Evolutionary conservation across 2,329 filamentous ascomycete genomes (phyloP).

Genomic region (Sporothrix protearum): DNA sequence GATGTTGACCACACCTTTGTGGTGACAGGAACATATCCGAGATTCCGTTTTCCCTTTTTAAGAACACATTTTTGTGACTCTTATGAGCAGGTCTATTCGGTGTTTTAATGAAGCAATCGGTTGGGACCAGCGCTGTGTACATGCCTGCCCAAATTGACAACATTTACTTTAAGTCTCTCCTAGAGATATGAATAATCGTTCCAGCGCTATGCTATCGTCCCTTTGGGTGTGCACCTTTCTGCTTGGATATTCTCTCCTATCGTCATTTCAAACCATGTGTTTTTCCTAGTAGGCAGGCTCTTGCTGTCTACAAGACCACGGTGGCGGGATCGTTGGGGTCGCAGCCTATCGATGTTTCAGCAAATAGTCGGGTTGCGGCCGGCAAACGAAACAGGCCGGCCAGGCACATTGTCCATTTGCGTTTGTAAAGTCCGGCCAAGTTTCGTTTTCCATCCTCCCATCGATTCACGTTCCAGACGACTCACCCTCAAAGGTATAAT

Average conservation of each 20-base stretch:
- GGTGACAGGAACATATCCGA: not conserved
- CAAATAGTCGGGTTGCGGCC: not conserved
- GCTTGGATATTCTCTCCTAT: not conserved
- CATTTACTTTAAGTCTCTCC: too few species aligned
- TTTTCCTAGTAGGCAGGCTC: not conserved
- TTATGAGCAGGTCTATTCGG: not conserved
- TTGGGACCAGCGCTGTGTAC: not conserved
- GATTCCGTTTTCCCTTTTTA: not conserved
- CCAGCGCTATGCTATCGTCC: not conserved
- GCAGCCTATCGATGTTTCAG: constrained; percentile 24
- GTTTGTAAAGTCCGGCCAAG: not conserved
- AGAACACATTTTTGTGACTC: not conserved
- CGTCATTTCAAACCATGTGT: not conserved
- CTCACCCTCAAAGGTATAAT: constrained; percentile 45
- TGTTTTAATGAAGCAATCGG: not conserved
- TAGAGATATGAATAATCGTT: not conserved
- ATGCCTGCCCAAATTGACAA: not conserved
- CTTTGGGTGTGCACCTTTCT: not conserved
- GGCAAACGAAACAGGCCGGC: not conserved
- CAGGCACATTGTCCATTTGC: not conserved
- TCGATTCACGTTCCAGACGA: not conserved
- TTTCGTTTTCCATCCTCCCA: not conserved
- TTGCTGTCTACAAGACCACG: constrained; percentile 19
- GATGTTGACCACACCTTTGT: not conserved
- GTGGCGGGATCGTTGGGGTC: constrained; percentile 29